Evolutionary conservation across 345 rosid species (phyloP), one percentile per base, ranked within the genome.

Genomic region (Ceriops decandra): DNA sequence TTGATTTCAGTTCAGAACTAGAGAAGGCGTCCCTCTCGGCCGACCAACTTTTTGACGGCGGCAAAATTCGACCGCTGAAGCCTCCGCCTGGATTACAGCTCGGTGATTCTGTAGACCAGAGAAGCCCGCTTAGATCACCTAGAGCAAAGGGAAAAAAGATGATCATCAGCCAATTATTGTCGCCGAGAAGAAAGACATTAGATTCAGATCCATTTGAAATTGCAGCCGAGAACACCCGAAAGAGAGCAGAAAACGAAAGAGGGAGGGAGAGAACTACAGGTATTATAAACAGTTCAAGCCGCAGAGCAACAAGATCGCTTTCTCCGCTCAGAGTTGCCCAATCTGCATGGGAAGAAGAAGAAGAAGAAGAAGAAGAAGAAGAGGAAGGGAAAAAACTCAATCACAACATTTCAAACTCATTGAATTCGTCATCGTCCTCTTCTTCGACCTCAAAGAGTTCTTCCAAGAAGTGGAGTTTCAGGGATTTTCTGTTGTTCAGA

Each of bases 331-430:
- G 97, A 70, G 92, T 89, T 30, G 89, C 93, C 1, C 84, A 78
- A 26, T 86, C 80, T 77, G 88, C 90, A 59, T 93, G 97, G 97
- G 93, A 89, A 35, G 95, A 88, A 72, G 92, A 84, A 47, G 86
- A 83, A 19, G 49, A 57, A 76, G 33, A 52, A 68, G 24, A 89
- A 42, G 95, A 88, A 72, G 92, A 84, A 47, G 86, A 83, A 19
- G 49, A 57, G 72, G 33, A 52, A 68, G 24, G 24, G 24, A 22
- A 22, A 22, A 22, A 22, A 57, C 13, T 71, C 26, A 60, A 32
- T 58, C 61, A 77, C 10, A 71, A 77, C 35, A 63, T 53, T 5
- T 64, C 70, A 0, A 20, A 21, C 9, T 61, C 63, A 0, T 35
- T 67, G 1, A 20, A 47, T 47, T 42, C 80, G 7, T 59, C 79